Evolutionary conservation across 129 eudicot species (phyloP), one percentile per base, ranked within the genome.

Genomic region (Lonicera japonica): DNA sequence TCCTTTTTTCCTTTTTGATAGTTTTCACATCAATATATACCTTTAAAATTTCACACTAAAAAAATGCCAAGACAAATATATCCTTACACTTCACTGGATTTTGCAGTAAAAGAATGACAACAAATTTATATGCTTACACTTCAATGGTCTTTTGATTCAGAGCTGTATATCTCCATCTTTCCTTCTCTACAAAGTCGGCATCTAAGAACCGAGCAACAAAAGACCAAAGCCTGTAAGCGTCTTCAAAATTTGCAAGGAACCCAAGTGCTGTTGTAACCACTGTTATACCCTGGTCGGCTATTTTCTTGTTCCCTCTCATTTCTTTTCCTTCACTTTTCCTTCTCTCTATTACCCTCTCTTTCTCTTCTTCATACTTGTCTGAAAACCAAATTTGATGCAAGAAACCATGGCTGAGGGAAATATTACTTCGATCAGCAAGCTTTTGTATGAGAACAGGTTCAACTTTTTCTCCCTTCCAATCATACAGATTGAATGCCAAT

Each of bases 151-250:
- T 74, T 25, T 89, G 89, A 63, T 85, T 77, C 17, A 89, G 82
- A 16, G 94, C 83, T 0, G 85, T 82, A 71, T 89, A 89, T 73
- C 96, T 82, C 95, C 96, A 89, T 52, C 95, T 67, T 74, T 89
- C 96, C 71, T 89, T 85, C 78, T 89, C 95, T 5, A 89, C 94
- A 68, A 74, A 89, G 56, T 89, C 96, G 6, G 96, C 96, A 77
- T 89, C 96, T 76, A 89, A 72, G 57, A 89, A 89, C 60, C 73
- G 96, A 54, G 96, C 87, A 5, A 82, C 52, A 52, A 89, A 89
- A 21, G 79, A 73, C 96, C 96, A 89, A 21, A 89, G 80, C 75
- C 85, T 76, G 63, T 86, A 83, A 18, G 76, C 79, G 54, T 89
- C 97, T 63, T 84, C 91, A 38, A 89, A 89, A 67, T 78, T 79